Evolutionary conservation across 495 filamentous ascomycete genomes (phyloP).

Genomic region (Podospora australis): DNA sequence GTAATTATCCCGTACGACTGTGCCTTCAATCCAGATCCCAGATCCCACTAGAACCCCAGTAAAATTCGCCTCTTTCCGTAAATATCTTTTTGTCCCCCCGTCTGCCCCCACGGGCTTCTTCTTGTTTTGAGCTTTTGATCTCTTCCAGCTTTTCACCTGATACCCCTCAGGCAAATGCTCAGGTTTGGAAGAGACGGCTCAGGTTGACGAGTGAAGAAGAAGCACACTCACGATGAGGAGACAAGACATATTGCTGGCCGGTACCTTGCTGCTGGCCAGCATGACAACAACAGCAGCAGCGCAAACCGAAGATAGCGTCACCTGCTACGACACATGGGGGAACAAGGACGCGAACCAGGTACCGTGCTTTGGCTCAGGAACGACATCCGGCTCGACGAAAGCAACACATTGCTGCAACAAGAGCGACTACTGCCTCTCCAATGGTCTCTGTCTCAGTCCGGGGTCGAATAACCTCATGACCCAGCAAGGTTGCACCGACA

Average conservation of each 20-base stretch:
- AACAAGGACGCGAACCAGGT: slow-evolving; percentile 8
- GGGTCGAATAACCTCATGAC: slow-evolving; percentile 17
- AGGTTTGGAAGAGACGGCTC: no score
- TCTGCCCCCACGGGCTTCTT: no score
- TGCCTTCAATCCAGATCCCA: no score
- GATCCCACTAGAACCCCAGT: no score
- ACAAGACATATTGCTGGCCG: neutral
- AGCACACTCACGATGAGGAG: no score
- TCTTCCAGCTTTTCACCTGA: no score
- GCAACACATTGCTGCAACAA: slow-evolving; percentile 15
- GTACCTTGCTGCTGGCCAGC: neutral
- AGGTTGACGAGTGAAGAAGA: no score
- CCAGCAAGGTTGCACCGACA: slow-evolving; percentile 22
- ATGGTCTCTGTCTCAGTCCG: slow-evolving; percentile 19
- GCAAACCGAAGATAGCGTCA: neutral
- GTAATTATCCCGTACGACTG: no score
- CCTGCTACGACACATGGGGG: slow-evolving; percentile 19
- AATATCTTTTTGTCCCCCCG: no score
- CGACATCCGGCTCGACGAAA: neutral
- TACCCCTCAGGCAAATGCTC: no score
- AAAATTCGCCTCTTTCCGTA: no score
- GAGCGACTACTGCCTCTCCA: slow-evolving; percentile 19
- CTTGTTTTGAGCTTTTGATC: no score
- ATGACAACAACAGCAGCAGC: neutral
- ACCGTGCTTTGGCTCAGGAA: slow-evolving; percentile 4